These are phyloP conservation scores for Osmozyma mogii DNA, from an alignment of 805 yeast species.

Conservation along the genomic window DNA sequence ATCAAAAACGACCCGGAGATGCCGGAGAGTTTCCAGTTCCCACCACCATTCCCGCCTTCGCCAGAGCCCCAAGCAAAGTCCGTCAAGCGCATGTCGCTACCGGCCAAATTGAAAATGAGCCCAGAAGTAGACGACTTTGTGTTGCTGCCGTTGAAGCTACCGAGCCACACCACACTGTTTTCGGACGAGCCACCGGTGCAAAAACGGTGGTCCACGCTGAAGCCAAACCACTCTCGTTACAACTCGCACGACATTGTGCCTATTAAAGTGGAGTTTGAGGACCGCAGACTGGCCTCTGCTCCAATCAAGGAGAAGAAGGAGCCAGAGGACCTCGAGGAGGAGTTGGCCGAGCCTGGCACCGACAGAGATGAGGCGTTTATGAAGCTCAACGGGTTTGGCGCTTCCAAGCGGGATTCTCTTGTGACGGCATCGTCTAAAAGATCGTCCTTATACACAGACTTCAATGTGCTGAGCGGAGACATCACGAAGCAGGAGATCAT, in stretches of 20 bases:
- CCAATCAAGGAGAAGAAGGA: constrained; percentile 17
- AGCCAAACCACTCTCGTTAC: constrained; percentile 30
- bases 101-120: constrained; percentile 19
- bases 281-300: constrained; percentile 19
- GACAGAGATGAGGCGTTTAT: constrained; percentile 20
- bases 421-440: constrained; percentile 25
- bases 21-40: constrained; percentile 20
- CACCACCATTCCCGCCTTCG: constrained; percentile 24
- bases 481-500: constrained; percentile 40
- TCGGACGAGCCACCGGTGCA: constrained; percentile 5
- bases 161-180: constrained; percentile 15
- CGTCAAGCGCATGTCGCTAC: constrained; percentile 28
- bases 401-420: constrained; percentile 8
- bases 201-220: constrained; percentile 22
- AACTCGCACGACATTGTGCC: constrained; percentile 37
- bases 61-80: constrained; percentile 23
- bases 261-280: constrained; percentile 36
- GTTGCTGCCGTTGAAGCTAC: constrained; percentile 34
- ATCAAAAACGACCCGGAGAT: constrained; percentile 18
- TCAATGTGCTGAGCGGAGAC: constrained; percentile 15
- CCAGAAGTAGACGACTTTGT: constrained; percentile 27
- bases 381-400: constrained; percentile 21
- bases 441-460: constrained; percentile 21
- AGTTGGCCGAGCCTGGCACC: constrained; percentile 3
- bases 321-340: constrained; percentile 11